Evolutionary conservation across 352 stramenopile genomes (phyloP), one percentile per base, ranked within the genome.

Genomic region (Blastocystis sp.): DNA sequence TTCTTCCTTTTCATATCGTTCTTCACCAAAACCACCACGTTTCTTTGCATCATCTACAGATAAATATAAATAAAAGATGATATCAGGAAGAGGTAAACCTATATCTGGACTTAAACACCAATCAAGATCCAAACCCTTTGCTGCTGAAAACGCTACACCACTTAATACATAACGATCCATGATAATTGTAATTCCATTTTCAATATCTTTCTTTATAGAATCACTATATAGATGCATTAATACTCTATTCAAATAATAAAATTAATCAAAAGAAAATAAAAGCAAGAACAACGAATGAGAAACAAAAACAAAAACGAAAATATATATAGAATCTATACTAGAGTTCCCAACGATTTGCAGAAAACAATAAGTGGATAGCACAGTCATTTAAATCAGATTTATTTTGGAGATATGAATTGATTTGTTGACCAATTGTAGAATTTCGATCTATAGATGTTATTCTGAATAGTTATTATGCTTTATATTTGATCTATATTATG

Each of bases 301-400:
- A 57, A 23, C 30, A 36, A 7, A 47, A 7, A 7, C 55, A 34
- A 18, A 37, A 65, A n/a, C 28, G 3, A 1, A 31, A 23, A 21
- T 31, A 24, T 9, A 58, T 23, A 11, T 40, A 70, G 16, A 65
- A 28, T 42, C 13, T 36, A 18, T 43, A 45, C 5, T 77, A 78
- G n/a, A 80, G 78, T 69, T 98, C 92, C 92, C 91, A 99, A 42
- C 92, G 84, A 75, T 99, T 99, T 16, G 91, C 88, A 31, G 84
- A 91, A 75, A 99, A 99, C 23, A 99, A 75, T 34, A 99, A 73
- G 73, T 99, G 92, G 55, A 99, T 90, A 21, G 80, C 84, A 40
- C 80, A 80, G 77, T 98, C 91, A 70, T 97, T 86, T 72, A 96
- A 80, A 37, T 76, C 67, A 1, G 69, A 78, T 34, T 68, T 75